Evolutionary conservation across 2,329 filamentous ascomycete genomes (phyloP).

Genomic region (Trichoderma asperellum): DNA sequence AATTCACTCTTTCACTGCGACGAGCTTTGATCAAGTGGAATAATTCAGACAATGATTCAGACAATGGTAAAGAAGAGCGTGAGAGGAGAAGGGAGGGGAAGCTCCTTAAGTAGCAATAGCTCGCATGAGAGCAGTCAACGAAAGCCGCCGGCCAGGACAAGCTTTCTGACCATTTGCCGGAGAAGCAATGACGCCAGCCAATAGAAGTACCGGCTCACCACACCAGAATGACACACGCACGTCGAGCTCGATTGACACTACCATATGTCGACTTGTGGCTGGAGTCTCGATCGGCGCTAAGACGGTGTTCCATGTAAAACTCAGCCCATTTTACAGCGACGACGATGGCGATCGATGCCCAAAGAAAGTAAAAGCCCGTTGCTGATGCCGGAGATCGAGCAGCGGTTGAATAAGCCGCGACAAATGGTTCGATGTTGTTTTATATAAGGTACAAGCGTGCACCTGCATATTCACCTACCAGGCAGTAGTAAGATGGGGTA

Average conservation of each 20-base stretch:
- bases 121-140: neutral
- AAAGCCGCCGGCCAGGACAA: conserved; percentile 19
- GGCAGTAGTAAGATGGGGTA: no score
- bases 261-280: conserved; percentile 18
- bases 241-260: conserved; percentile 18
- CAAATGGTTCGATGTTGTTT: conserved; percentile 23
- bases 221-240: conserved; percentile 18
- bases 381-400: conserved; percentile 6
- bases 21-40: neutral
- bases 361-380: neutral
- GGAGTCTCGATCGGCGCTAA: conserved; percentile 27
- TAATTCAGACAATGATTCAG: neutral
- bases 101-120: conserved; percentile 23
- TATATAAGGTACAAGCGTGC: conserved; percentile 5
- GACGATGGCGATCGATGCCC: neutral
- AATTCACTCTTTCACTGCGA: neutral
- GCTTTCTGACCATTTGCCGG: conserved; percentile 26
- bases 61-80: neutral
- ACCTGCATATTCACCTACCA: neutral
- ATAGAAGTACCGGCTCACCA: conserved; percentile 23
- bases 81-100: conserved; percentile 21
- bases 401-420: conserved; percentile 5
- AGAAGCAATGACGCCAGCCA: conserved; percentile 26
- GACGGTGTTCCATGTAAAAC: neutral
- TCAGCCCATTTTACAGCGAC: neutral